A percentile compares a stretch with the other conserved stretches of the same genome.
phyloP scores from a whole-genome alignment of 2,329 filamentous ascomycete genomes.

The Hypoxylon sp. region DNA sequence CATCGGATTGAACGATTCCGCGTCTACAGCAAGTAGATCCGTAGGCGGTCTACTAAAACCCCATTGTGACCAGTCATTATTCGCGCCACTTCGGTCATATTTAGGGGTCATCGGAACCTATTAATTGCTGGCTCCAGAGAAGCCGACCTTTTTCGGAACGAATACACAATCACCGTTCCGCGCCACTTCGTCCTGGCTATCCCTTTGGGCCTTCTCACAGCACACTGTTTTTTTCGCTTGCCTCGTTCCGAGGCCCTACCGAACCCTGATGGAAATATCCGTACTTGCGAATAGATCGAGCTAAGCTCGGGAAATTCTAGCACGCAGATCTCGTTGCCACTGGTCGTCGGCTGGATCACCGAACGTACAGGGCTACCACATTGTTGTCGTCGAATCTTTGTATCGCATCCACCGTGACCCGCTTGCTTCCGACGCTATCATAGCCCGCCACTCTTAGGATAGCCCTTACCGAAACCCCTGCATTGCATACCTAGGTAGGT shows the following conservation, averaged over 20 bases:
- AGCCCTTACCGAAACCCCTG: slow-evolving; percentile 37
- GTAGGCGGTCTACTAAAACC: slow-evolving; percentile 1
- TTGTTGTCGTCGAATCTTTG: slow-evolving; percentile 9
- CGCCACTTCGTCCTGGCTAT: slow-evolving; percentile 11
- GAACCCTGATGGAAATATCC: slow-evolving; percentile 33
- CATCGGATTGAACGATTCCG: slow-evolving; percentile 28
- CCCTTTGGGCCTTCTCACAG: slow-evolving; percentile 7
- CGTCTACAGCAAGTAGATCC: slow-evolving; percentile 22
- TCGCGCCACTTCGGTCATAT: slow-evolving; percentile 17
- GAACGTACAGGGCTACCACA: slow-evolving; percentile 17
- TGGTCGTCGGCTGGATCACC: slow-evolving; percentile 10
- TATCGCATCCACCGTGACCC: slow-evolving; percentile 25
- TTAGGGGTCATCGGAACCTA: slow-evolving; percentile 12
- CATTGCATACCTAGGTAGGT: slow-evolving; percentile 6
- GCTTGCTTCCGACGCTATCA: slow-evolving; percentile 34
- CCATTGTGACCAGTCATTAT: slow-evolving; percentile 27
- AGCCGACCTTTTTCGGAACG: slow-evolving; percentile 10
- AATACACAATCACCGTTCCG: slow-evolving; percentile 6
- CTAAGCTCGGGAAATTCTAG: slow-evolving; percentile 27
- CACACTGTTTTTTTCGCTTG: slow-evolving; percentile 25
- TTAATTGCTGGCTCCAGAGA: slow-evolving; percentile 16
- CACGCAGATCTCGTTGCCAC: slow-evolving; percentile 12
- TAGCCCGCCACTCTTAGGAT: slow-evolving; percentile 25
- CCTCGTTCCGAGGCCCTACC: slow-evolving; percentile 27
- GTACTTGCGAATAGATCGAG: slow-evolving; percentile 30